Evolutionary conservation across 768 basidiomycete genomes (phyloP).

Genomic region (Sporobolomyces pararoseus): DNA sequence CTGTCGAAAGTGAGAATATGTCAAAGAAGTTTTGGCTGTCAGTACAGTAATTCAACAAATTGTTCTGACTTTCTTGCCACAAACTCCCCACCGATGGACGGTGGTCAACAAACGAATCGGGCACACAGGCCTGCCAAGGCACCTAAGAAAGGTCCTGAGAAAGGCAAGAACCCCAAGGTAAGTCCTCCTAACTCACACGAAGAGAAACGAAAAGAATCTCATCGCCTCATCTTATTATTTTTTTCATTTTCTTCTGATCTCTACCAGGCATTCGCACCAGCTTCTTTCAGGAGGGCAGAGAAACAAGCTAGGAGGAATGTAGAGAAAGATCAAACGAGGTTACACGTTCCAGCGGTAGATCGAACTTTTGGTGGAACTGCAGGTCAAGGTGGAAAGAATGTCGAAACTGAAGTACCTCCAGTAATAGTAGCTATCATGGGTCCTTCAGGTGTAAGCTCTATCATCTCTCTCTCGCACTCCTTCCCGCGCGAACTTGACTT

Average conservation of each 20-base stretch:
- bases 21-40: too few relatives aligned
- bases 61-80: neutral
- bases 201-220: neutral
- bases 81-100: conserved; percentile 33
- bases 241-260: neutral
- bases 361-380: conserved; percentile 65
- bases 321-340: conserved; percentile 85
- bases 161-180: conserved; percentile 88
- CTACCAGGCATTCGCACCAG: conserved; percentile 73
- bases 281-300: conserved; percentile 82
- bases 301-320: conserved; percentile 82
- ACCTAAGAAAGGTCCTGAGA: conserved; percentile 62
- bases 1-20: too few relatives aligned
- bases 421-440: conserved; percentile 92
- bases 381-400: conserved; percentile 50
- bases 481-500: neutral
- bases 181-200: conserved; percentile 28
- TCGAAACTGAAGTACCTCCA: conserved; percentile 82
- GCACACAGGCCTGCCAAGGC: conserved; percentile 69
- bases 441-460: conserved; percentile 68
- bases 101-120: conserved; percentile 72
- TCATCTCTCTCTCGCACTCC: too few relatives aligned
- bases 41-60: too few relatives aligned
- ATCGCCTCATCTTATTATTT: too few relatives aligned
- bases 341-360: conserved; percentile 94